Evolutionary conservation across 1,284 basidiomycete species (phyloP).

Genomic region (Leccinum griseonigrum): DNA sequence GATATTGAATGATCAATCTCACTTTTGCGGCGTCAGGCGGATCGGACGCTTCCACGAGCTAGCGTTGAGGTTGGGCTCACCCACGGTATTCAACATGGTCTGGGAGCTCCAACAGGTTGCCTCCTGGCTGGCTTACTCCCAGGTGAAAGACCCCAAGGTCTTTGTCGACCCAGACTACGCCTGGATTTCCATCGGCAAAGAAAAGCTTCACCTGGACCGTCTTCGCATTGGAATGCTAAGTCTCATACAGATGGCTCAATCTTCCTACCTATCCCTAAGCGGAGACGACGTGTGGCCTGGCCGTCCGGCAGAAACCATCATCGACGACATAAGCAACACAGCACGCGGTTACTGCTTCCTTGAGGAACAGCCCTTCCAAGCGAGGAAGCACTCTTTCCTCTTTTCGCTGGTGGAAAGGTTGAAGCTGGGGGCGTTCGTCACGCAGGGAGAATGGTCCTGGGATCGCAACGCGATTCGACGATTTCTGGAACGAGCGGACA

Average conservation of each 20-base stretch:
- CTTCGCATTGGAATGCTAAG: background rate
- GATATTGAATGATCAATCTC: background rate
- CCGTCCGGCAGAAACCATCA: background rate
- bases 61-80: background rate
- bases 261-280: background rate
- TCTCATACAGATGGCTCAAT: background rate
- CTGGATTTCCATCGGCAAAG: background rate
- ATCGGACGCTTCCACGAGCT: background rate
- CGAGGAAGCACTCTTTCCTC: background rate
- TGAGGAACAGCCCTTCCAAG: background rate
- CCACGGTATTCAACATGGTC: background rate
- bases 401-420: background rate
- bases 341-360: background rate
- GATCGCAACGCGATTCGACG: background rate
- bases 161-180: background rate
- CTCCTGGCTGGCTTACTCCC: background rate
- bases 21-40: background rate
- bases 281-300: background rate
- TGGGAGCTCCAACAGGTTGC: conserved; percentile 7
- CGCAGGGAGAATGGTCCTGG: background rate
- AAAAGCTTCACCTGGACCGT: background rate
- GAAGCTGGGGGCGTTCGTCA: background rate
- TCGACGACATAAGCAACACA: background rate
- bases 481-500: background rate
- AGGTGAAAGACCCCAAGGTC: background rate